Conservation (phyloP, 345 rosid genomes). For the Salix exigua region DNA sequence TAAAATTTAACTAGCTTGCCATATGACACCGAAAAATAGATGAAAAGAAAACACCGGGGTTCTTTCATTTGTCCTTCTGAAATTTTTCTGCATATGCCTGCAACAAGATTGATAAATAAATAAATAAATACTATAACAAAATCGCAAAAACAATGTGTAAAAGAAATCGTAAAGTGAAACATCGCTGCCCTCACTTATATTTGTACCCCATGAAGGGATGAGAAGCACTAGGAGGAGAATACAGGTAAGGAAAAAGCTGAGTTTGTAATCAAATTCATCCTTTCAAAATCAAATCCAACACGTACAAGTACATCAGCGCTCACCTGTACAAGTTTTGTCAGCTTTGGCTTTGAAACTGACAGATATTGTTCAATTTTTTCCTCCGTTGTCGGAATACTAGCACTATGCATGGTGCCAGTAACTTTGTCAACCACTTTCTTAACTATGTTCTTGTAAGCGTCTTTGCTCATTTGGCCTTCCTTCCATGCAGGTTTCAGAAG, state of each 20-base stretch:
- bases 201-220: background rate
- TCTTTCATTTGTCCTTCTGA: constrained; percentile 43
- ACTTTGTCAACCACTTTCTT: constrained; percentile 97
- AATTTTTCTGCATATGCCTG: constrained; percentile 60
- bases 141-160: background rate
- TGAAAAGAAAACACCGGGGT: constrained; percentile 2
- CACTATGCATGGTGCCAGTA: constrained; percentile 62
- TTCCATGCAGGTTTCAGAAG: constrained; percentile 89
- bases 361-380: constrained; percentile 88
- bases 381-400: constrained; percentile 80
- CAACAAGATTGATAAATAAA: constrained; percentile 6
- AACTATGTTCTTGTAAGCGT: constrained; percentile 84
- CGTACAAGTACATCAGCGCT: constrained; percentile 10
- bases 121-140: background rate
- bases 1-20: constrained; percentile 3
- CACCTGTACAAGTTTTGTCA: constrained; percentile 92
- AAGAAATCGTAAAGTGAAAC: background rate
- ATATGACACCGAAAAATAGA: constrained; percentile 3
- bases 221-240: background rate
- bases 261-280: background rate
- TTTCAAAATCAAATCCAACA: background rate
- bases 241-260: background rate
- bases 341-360: constrained; percentile 75
- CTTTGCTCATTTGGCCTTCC: constrained; percentile 88
- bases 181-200: background rate